Evolutionary conservation across 2,329 filamentous ascomycete species (phyloP).

Genomic region (Achaetomium macrosporum): DNA sequence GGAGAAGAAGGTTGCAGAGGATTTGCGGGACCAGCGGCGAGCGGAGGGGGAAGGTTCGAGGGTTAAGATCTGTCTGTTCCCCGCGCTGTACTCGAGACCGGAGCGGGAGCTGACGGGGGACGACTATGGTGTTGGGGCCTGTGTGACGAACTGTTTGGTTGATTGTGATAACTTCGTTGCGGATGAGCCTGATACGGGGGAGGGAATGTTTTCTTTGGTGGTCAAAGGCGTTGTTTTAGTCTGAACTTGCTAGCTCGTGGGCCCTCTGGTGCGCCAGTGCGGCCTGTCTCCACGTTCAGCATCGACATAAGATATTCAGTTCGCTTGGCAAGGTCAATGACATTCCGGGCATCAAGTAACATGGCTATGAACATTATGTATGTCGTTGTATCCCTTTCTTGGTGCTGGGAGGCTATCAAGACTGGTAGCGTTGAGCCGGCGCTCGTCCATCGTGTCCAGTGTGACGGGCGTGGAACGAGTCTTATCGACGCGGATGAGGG

Average conservation of each 20-base stretch:
- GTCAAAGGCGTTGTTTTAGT: not conserved
- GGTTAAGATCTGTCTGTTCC: not conserved
- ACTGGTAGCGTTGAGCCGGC: not conserved
- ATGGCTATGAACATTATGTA: too few species aligned
- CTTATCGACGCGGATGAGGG: conserved; percentile 5
- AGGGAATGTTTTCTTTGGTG: not conserved
- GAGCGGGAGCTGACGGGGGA: not conserved
- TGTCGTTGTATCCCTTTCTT: too few species aligned
- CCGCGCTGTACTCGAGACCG: not conserved
- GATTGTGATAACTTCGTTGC: conserved; percentile 3
- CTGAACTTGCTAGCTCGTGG: too few species aligned
- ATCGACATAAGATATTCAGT: too few species aligned
- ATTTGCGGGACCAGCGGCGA: not conserved
- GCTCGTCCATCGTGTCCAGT: conserved; percentile 2
- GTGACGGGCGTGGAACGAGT: not conserved
- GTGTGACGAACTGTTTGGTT: not conserved
- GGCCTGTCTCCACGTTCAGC: too few species aligned
- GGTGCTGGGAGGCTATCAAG: not conserved
- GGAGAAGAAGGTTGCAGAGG: not conserved
- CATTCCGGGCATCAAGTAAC: too few species aligned
- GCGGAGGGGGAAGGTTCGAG: not conserved
- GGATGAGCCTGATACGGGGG: not conserved
- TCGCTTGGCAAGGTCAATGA: too few species aligned
- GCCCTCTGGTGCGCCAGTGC: too few species aligned
- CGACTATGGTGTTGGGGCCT: not conserved